phyloP scores from a whole-genome alignment of 176 grass and related monocot species.

The Calamus simplicifolius region DNA sequence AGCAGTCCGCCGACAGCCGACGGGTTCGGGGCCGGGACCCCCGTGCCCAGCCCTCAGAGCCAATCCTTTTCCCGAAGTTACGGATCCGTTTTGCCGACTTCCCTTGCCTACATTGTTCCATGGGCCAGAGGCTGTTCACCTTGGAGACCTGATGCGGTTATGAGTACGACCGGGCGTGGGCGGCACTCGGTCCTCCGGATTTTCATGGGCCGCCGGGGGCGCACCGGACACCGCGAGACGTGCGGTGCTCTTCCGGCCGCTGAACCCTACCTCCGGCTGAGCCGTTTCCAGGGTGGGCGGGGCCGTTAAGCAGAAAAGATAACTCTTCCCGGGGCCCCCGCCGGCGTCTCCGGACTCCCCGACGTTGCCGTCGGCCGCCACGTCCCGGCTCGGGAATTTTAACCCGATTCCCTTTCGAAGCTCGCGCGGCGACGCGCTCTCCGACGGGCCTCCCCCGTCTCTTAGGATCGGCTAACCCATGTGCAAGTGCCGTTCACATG shows the following conservation, averaged over 20 bases:
- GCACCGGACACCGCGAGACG: conserved; percentile 51
- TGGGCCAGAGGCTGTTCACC: too few species aligned
- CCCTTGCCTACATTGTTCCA: conserved; percentile 38
- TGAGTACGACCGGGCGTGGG: conserved; percentile 25
- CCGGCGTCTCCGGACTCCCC: conserved; percentile 43
- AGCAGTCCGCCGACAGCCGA: too few species aligned
- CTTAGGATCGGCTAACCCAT: conserved; percentile 47
- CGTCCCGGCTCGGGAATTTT: conserved; percentile 40
- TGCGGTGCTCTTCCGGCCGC: conserved; percentile 55
- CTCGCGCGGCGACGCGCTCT: conserved; percentile 9
- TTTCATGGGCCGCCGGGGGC: conserved; percentile 57
- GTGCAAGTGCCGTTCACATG: conserved; percentile 57
- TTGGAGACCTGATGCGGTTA: conserved; percentile 31
- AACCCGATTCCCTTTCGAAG: conserved; percentile 29
- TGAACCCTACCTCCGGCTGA: conserved; percentile 51
- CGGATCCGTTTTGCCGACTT: conserved; percentile 35
- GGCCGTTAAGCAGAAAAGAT: conserved; percentile 42
- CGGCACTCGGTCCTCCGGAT: conserved; percentile 44
- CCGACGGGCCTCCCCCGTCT: conserved; percentile 31
- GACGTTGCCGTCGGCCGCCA: conserved; percentile 42
- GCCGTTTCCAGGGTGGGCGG: conserved; percentile 35
- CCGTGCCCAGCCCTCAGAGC: conserved; percentile 19
- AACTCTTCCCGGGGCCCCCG: conserved; percentile 61
- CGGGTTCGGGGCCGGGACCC: conserved; percentile 3
- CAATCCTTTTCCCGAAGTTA: conserved; percentile 23